Percentiles rank a stretch among this genome's conserved stretches.
phyloP scores from a whole-genome alignment of 1,139 yeast species.

The Dujonia santamariae region DNA sequence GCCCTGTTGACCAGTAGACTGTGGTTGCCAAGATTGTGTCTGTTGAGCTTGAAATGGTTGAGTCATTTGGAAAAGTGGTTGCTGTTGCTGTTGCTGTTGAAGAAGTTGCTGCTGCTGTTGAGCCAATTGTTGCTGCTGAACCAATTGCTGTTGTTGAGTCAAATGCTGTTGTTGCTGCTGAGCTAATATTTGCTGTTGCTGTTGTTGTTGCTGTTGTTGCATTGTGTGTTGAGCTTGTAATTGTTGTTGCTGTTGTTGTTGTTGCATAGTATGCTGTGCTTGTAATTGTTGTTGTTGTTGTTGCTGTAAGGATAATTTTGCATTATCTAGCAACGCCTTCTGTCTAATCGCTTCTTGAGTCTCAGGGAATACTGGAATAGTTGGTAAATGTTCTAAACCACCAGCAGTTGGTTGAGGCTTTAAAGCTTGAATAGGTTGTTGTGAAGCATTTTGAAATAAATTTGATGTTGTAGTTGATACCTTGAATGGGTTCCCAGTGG shows the following conservation, averaged over 20 bases:
- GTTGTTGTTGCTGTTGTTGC: conserved; percentile 14
- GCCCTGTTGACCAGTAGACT: conserved; percentile 7
- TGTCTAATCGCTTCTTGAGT: conserved; percentile 45
- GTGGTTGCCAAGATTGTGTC: conserved; percentile 9
- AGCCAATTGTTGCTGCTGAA: conserved; percentile 11
- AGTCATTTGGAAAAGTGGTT: conserved; percentile 8
- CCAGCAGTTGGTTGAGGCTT: conserved; percentile 62
- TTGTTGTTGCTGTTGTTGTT: conserved; percentile 12
- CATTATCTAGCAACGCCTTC: conserved; percentile 35
- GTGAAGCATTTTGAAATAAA: conserved; percentile 24
- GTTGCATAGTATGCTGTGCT: conserved; percentile 11
- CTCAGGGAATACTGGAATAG: conserved; percentile 64
- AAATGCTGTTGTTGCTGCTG: conserved; percentile 7
- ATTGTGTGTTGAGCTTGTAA: conserved; percentile 10
- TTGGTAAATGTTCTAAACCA: conserved; percentile 60
- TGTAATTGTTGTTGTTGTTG: conserved; percentile 12
- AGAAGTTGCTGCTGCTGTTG: conserved; percentile 8
- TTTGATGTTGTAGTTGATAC: conserved; percentile 36
- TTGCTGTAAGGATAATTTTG: conserved; percentile 15
- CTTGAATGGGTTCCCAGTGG: conserved; percentile 48
- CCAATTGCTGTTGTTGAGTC: conserved; percentile 9
- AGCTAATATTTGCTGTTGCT: conserved; percentile 11
- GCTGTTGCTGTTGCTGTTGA: conserved; percentile 12
- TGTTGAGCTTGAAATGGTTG: conserved; percentile 14
- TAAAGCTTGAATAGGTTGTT: conserved; percentile 23